Evolutionary conservation across 495 filamentous ascomycete species (phyloP).

Genomic region (Annulohypoxylon moriforme): DNA sequence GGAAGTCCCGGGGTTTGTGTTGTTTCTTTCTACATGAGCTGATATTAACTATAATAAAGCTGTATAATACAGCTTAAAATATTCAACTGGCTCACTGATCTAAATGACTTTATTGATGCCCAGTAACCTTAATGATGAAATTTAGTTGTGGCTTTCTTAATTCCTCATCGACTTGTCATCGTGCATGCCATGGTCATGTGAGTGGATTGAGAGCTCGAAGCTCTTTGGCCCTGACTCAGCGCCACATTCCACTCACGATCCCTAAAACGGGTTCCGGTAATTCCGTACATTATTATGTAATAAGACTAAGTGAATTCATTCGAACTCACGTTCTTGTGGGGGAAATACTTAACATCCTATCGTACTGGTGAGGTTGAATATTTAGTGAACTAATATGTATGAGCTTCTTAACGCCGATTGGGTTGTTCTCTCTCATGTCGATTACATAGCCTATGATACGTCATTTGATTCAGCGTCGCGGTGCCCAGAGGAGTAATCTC

Average conservation of each 20-base stretch:
- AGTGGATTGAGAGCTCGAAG: conserved; percentile 7
- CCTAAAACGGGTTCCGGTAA: conserved; percentile 17
- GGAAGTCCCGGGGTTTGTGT: neutral
- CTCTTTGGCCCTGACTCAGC: conserved; percentile 7
- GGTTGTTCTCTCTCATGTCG: neutral
- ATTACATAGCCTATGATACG: neutral
- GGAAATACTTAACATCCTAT: neutral
- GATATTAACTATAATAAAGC: neutral
- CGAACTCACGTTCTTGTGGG: neutral
- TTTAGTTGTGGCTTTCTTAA: conserved; percentile 19
- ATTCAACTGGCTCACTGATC: neutral
- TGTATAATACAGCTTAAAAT: neutral
- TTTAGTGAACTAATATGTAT: neutral
- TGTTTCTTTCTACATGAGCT: conserved; percentile 5
- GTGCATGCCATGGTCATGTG: conserved; percentile 21
- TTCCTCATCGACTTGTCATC: conserved; percentile 34
- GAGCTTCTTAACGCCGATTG: neutral
- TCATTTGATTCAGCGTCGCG: neutral
- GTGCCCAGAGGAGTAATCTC: conserved; percentile 38
- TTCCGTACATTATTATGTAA: conserved; percentile 5
- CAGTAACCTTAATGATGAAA: conserved; percentile 3
- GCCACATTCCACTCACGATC: conserved; percentile 3
- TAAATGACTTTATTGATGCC: neutral
- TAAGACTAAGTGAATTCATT: neutral
- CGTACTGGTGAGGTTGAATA: neutral